Conservation (phyloP, 1,284 basidiomycete species). For the Apiotrichum brassicae region DNA sequence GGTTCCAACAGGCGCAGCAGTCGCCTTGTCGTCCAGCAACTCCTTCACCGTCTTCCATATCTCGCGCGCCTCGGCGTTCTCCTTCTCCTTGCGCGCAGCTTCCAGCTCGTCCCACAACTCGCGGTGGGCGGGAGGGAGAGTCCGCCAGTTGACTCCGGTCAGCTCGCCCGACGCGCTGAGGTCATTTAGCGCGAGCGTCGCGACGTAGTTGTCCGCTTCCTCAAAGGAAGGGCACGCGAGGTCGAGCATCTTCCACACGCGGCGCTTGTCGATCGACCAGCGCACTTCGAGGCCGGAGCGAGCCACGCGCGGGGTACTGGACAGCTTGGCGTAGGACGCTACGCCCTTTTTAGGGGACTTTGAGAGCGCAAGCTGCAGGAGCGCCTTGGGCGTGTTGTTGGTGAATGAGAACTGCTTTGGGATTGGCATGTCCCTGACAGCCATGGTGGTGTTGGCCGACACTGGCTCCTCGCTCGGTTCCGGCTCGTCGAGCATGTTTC, state of each 20-base stretch:
- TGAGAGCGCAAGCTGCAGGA: constrained; percentile 26
- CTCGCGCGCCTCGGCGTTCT: constrained; percentile 61
- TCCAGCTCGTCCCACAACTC: constrained; percentile 94
- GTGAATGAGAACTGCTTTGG: constrained; percentile 67
- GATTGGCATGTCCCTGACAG: constrained; percentile 66
- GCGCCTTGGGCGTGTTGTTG: constrained; percentile 31
- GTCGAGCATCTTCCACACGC: constrained; percentile 77
- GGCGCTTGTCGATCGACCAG: constrained; percentile 57
- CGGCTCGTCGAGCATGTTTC: constrained; percentile 66
- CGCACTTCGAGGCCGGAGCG: constrained; percentile 64
- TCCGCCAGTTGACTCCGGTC: constrained; percentile 45
- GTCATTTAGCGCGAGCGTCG: constrained; percentile 75
- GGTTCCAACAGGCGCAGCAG: background rate
- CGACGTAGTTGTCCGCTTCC: constrained; percentile 87
- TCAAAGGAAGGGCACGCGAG: constrained; percentile 68
- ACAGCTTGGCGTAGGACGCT: constrained; percentile 60
- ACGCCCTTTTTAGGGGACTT: constrained; percentile 65
- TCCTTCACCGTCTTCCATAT: constrained; percentile 64
- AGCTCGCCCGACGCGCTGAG: constrained; percentile 53
- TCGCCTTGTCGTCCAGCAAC: constrained; percentile 56
- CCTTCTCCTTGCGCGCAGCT: constrained; percentile 55
- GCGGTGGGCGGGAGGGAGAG: constrained; percentile 73
- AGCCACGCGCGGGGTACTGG: constrained; percentile 62
- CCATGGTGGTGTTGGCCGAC: constrained; percentile 54
- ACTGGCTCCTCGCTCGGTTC: constrained; percentile 45